Evolutionary conservation across 768 basidiomycete species (phyloP).

Genomic region (Leccinum disarticulatum): DNA sequence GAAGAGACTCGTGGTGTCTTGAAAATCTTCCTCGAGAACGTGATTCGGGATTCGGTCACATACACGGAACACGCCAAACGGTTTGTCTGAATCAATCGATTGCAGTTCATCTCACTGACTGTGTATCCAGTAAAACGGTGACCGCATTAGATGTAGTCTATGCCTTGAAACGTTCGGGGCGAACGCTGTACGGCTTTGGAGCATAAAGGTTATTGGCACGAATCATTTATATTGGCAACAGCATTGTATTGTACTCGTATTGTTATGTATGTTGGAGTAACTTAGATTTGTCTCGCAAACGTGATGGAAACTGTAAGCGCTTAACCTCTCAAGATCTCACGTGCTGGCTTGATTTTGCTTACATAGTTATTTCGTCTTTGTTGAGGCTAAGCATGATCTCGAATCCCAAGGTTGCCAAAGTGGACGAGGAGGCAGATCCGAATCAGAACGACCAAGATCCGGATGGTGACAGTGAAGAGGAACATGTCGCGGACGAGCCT

Average conservation of each 20-base stretch:
- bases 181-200: conserved; percentile 82
- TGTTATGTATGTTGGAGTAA: background rate
- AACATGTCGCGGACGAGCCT: conserved; percentile 29
- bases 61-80: conserved; percentile 93
- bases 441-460: conserved; percentile 20
- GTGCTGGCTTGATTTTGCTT: background rate
- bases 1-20: conserved; percentile 91
- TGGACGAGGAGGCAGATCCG: conserved; percentile 14
- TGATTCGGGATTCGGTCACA: conserved; percentile 84
- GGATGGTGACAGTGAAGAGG: conserved; percentile 36
- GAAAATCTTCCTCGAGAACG: conserved; percentile 83
- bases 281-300: background rate
- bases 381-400: conserved; percentile 19
- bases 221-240: conserved; percentile 1
- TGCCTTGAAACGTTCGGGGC: conserved; percentile 67
- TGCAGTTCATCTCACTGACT: conserved; percentile 1
- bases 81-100: conserved; percentile 11
- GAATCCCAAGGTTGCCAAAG: conserved; percentile 12
- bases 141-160: conserved; percentile 87
- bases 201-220: conserved; percentile 36
- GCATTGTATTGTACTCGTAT: conserved; percentile 9
- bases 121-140: conserved; percentile 57
- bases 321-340: background rate
- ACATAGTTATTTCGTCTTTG: background rate
- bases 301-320: background rate